Base-by-base conservation (phyloP, 129 eudicot genomes). In the Escallonia herrerae region DNA sequence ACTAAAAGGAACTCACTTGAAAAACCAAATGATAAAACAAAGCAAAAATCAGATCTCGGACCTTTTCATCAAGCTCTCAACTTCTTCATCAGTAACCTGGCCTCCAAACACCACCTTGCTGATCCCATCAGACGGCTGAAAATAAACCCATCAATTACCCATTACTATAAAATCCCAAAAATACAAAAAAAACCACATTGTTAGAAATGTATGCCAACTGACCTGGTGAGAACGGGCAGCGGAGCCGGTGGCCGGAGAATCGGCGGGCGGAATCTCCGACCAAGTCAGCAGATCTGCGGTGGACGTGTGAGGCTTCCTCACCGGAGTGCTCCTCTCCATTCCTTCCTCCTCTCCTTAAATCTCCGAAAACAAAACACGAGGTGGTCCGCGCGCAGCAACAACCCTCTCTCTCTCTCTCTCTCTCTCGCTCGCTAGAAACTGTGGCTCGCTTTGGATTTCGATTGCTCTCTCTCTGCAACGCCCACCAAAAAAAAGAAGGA, bases 231-330 rank as follows among this genome's bases (percentile, higher is more conserved):
- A 82, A 12, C 91, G 97, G 49, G 52, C 79, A 2, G 51, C 14
- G 42, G 70, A 45, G 7, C 47, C 79, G 6, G 51, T 40, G 7
- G 85, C 81, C 8, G 95, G 77, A 3, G 89, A 85, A 69, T 81
- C 79, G 37, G 79, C 76, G 52, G 91, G 83, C 5, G 95, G 84
- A 72, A 54, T 84, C 63, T 93, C 98, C 63, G 95, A 83, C 98
- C 98, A 93, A 38, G 91, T 83, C 63, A 93, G 83, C 82, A 88
- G 96, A 93, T 93, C 96, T 77, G 98, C 95, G 38, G 98, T 88
- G 58, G 98, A 87, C 5, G 89, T 79, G 84, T 91, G 91, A 60
- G 95, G 87, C 71, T 88, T 91, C 56, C 98, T 85, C 77, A 88
- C 95, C 71, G 98, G 98, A 43, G 96, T 85, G 56, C 54, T 76